Evolutionary conservation across 1,139 yeast genomes (phyloP), one percentile per base, ranked within the genome.

Genomic region (Debaryomyces coudertii): DNA sequence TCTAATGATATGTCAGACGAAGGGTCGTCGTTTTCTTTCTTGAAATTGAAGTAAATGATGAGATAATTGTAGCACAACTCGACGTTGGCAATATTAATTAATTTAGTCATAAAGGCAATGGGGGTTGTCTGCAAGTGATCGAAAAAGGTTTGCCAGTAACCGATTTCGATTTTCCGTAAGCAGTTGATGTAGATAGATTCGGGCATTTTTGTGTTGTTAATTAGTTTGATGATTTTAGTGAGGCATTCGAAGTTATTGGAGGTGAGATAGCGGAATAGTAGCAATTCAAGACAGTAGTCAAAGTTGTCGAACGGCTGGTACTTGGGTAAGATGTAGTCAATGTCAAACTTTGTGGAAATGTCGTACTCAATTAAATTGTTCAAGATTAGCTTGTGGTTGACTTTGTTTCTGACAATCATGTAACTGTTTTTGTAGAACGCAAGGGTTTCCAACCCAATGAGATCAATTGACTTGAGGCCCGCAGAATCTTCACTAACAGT

Each of bases 11-110:
- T 42, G 16, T 45, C 45, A 4, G 49, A 45, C 18, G 51, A 38
- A 8, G 44, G 47, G 8, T 56, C 61, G 11, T 59, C 68, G 36
- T 57, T 61, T 46, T 72, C 77, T 34, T 62, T 61, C 47, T 74
- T 74, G 51, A 65, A 68, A 47, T 73, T 75, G 37, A 75, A 59
- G 53, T 74, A 75, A 15, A 75, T 68, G 30, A 68, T 75, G 41
- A 75, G 60, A 46, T 68, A 75, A 45, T 69, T 71, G 54, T 74
- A 74, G 51, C 79, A 73, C 30, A 73, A 56, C 40, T 71, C 75
- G 22, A 71, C 77, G 43, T 73, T 62, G 7, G 65, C 62, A 22
- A 58, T 55, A 18, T 60, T 61, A 25, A 75, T 65, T 15, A 75
- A 55, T 29, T 68, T 58, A 36, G 61, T 58, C 79, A 75, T 74